These are phyloP conservation scores for Linanthus parryae DNA, from an alignment of 148 eudicot genomes.

Conservation along the genomic window DNA sequence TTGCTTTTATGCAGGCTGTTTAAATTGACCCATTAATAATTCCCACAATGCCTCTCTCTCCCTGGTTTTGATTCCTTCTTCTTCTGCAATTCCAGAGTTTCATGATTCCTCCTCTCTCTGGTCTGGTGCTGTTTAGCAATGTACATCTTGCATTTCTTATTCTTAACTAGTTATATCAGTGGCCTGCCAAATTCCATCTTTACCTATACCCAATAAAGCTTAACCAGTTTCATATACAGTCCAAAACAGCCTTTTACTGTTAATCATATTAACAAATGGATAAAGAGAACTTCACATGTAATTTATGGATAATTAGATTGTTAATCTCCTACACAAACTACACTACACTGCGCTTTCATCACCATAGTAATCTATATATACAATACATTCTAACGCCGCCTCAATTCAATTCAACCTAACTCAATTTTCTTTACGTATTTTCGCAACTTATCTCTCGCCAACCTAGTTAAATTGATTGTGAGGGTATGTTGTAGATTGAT, in stretches of 20 bases:
- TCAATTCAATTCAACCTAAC: no score
- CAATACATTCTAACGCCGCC: no score
- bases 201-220: conserved; percentile 17
- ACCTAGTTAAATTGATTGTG: no score
- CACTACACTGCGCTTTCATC: not conserved
- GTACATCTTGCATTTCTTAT: not conserved
- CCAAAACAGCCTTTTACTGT: conserved; percentile 17
- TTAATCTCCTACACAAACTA: not conserved
- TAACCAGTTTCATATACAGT: conserved; percentile 10
- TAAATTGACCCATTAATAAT: not conserved
- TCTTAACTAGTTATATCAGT: not conserved
- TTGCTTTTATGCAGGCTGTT: not conserved
- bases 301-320: no score
- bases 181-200: conserved; percentile 18
- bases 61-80: not conserved
- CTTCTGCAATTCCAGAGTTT: conserved; percentile 8
- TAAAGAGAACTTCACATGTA: not conserved
- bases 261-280: not conserved
- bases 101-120: conserved; percentile 7
- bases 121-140: no score
- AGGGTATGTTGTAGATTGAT: no score
- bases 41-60: not conserved
- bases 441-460: no score
- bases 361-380: no score
- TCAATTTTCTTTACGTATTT: no score